Conservation (phyloP, 2,329 filamentous ascomycete species). For the Dothiorella sarmentorum region DNA sequence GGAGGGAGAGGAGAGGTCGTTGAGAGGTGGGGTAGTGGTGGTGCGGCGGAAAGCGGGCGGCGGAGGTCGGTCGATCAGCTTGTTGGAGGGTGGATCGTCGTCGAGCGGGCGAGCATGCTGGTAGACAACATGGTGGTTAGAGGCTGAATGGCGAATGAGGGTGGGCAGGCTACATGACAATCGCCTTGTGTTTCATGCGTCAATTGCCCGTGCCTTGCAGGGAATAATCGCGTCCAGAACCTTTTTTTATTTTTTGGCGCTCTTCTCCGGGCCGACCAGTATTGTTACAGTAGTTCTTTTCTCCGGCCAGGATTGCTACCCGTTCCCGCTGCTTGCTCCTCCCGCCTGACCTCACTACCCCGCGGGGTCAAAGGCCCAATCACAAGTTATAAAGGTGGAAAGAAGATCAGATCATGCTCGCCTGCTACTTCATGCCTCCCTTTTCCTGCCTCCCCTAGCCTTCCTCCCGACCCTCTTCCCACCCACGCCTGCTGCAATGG, state of each 20-base stretch:
- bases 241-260: too few species aligned
- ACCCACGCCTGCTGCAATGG: neutral
- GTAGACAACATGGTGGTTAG: neutral
- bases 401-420: constrained; percentile 7
- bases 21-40: neutral
- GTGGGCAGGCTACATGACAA: neutral
- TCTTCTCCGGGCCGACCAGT: neutral
- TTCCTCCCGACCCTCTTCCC: too few species aligned
- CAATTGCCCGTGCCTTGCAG: neutral
- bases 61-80: constrained; percentile 1
- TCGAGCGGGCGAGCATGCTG: neutral
- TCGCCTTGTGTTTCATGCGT: too few species aligned
- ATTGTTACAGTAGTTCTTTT: neutral
- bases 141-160: neutral
- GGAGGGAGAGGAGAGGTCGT: constrained; percentile 10
- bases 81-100: neutral
- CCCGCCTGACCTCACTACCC: constrained; percentile 10
- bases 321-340: neutral
- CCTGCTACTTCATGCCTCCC: neutral
- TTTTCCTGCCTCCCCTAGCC: neutral
- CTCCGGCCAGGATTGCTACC: neutral
- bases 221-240: neutral
- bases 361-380: neutral
- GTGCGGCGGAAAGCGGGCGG: constrained; percentile 2
- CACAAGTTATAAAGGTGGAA: neutral